Evolutionary conservation across 257 asterid species (phyloP).

Genomic region (Fraxinus excelsior): DNA sequence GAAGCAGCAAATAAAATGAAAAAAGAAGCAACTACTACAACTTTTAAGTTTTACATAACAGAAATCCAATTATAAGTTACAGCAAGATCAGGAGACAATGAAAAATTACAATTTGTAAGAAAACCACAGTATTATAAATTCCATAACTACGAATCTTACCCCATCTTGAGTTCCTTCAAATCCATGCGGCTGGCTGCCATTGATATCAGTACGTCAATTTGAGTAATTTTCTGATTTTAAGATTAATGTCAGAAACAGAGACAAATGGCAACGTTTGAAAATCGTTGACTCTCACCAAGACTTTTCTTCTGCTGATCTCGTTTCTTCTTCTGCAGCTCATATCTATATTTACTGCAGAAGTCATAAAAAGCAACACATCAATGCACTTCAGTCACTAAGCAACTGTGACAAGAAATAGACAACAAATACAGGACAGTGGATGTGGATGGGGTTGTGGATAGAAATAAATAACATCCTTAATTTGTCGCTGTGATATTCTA

Average conservation of each 20-base stretch:
- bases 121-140: not conserved
- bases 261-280: constrained; percentile 10
- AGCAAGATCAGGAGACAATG: not conserved
- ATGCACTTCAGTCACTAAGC: constrained; percentile 13
- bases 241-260: constrained; percentile 20
- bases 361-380: constrained; percentile 20
- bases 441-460: not conserved
- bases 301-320: constrained; percentile 96
- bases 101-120: not conserved
- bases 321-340: constrained; percentile 92
- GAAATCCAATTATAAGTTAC: not conserved
- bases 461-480: not conserved
- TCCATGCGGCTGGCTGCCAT: constrained; percentile 88
- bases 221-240: constrained; percentile 12
- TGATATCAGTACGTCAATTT: constrained; percentile 33
- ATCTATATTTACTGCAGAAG: constrained; percentile 73
- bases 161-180: constrained; percentile 98
- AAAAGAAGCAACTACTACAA: not conserved
- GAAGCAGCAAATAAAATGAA: not conserved
- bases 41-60: not conserved
- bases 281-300: constrained; percentile 47
- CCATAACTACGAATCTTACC: constrained; percentile 49
- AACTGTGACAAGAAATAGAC: not conserved
- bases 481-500: not conserved
- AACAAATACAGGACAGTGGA: not conserved